Base-by-base conservation (phyloP, 23 red algal genomes). In the Gracilaria domingensis region DNA sequence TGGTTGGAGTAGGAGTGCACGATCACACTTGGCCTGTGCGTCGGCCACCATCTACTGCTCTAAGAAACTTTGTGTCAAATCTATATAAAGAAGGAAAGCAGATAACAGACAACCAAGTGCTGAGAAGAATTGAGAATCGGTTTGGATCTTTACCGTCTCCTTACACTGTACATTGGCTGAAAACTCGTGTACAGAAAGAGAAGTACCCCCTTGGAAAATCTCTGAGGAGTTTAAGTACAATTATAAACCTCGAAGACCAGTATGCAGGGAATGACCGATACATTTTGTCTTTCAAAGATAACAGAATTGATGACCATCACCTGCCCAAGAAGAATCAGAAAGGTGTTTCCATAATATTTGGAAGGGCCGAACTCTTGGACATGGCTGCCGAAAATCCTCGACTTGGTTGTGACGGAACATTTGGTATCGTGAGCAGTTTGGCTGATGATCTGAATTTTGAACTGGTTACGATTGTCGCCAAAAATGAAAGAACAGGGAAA, bases 121-220 rank as follows among this genome's bases (percentile, higher is more conserved):
- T 44, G 36, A 23, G 44, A 75, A 75, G 21, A 75, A 75, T 75
- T 75, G 35, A 75, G 3, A 44, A 75, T 42, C 1, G 44, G 0
- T 75, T 75, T 75, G 20, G 1, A 2, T 2, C 44, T 23, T 42
- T 1, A 75, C 35, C 28, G 36, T 44, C 69, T 36, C 44, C 18
- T 36, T 23, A 75, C 69, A 42, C 69, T 42, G 69, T 75, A 75
- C 36, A 28, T 42, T 75, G 44, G 36, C 35, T 75, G 36, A 5
- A 42, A 42, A 42, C 69, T 30, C 36, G 69, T 36, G 35, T 75
- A 1, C 36, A 75, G 69, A 42, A 36, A 75, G 69, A 75, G 69
- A 75, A 75, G 69, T 75, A 75, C 69, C 69, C 69, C 44, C 3
- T 75, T 42, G 69, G 69, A 75, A 75, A 44, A 75, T 75, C 69